phyloP scores from a whole-genome alignment of 805 yeast species.

The Pichia exigua region DNA sequence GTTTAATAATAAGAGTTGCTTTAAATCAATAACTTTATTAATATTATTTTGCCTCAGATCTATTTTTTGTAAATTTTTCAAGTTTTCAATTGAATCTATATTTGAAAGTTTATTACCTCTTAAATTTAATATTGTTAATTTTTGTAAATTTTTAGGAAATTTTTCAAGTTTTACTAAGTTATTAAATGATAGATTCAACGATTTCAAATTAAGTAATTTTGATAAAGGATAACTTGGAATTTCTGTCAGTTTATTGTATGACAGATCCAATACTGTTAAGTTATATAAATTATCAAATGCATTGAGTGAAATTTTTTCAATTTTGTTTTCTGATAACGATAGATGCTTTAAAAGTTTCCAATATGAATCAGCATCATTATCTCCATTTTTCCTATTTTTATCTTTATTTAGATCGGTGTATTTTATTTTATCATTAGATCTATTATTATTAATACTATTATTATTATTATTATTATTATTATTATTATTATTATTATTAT shows the following conservation, averaged over 20 bases:
- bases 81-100: slow-evolving; percentile 38
- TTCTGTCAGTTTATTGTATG: slow-evolving; percentile 41
- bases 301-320: slow-evolving; percentile 25
- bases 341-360: slow-evolving; percentile 36
- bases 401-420: background rate
- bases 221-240: slow-evolving; percentile 46
- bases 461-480: background rate
- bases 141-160: slow-evolving; percentile 34
- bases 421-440: background rate
- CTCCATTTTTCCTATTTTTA: background rate
- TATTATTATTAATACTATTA: background rate
- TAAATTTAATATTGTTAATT: slow-evolving; percentile 41
- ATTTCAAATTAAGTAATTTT: slow-evolving; percentile 39
- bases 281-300: slow-evolving; percentile 27
- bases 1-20: slow-evolving; percentile 31
- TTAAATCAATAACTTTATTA: slow-evolving; percentile 30
- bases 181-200: slow-evolving; percentile 47
- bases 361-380: slow-evolving; percentile 1
- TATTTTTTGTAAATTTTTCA: slow-evolving; percentile 38
- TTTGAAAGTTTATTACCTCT: slow-evolving; percentile 39
- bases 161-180: slow-evolving; percentile 27
- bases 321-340: slow-evolving; percentile 33
- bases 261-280: slow-evolving; percentile 42
- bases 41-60: slow-evolving; percentile 46
- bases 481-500: background rate